Evolutionary conservation across 129 eudicot species (phyloP), one percentile per base, ranked within the genome.

Genomic region (Artemisia tridentata): DNA sequence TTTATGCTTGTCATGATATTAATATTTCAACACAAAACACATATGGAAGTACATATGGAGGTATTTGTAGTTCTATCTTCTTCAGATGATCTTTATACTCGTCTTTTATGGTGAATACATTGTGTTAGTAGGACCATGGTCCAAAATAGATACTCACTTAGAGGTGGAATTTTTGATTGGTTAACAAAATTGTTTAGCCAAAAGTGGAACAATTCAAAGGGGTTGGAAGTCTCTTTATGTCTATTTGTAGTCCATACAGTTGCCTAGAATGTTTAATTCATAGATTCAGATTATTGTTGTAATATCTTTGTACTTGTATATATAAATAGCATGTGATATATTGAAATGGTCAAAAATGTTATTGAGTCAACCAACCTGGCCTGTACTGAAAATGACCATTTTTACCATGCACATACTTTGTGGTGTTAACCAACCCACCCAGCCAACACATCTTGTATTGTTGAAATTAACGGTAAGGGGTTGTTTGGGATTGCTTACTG

Each of bases 41-140:
- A 8, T 80, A 82, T 66, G 78, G 80, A 29, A 75, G 69, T 38
- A 81, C 75, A 7, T 75, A 66, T 50, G 97, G 97, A 77, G 89
- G 97, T 87, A 78, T 66, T 57, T 66, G 25, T 56, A 11, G 19
- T 60, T 21, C 45, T 59, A 48, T 38, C 38, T 55, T 34, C 48
- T n/a, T 3, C 18, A 62, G 12, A 19, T 38, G 16, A 20, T 49
- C 20, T 27, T 18, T 38, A 45, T 20, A 65, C 55, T 56, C 65
- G 20, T 50, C 45, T 73, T 16, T 34, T 47, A 43, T 15, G 55
- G 41, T 19, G 23, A 56, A 71, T 12, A 5, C 8, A 3, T 13
- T 43, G 13, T 70, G 38, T 54, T 11, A 17, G 29, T 50, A 14
- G 25, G 25, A 68, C 23, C 50, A 52, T 43, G 13, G 46, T 41